Percentiles rank a stretch among this genome's conserved stretches.
Conservation (phyloP, 1,139 yeast genomes). For the Yamadazyma songkhlaensis region DNA sequence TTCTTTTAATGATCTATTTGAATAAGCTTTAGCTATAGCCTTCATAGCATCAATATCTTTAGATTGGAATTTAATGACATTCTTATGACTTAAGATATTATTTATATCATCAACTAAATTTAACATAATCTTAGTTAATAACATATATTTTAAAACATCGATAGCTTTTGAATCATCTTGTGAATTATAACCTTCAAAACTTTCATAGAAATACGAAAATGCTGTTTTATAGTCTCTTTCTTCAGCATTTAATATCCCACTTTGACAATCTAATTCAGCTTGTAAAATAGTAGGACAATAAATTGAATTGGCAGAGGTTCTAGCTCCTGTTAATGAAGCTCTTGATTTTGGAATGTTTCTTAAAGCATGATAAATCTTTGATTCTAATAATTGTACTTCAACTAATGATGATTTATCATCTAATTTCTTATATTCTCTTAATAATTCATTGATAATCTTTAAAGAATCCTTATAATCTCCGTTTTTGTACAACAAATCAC, state of each 20-base stretch:
- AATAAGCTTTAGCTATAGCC: slow-evolving; percentile 85
- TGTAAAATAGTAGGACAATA: slow-evolving; percentile 94
- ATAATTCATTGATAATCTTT: slow-evolving; percentile 64
- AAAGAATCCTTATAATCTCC: slow-evolving; percentile 70
- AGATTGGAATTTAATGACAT: slow-evolving; percentile 77
- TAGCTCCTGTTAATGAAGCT: slow-evolving; percentile 91
- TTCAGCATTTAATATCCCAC: slow-evolving; percentile 94
- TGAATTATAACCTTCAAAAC: slow-evolving; percentile 80
- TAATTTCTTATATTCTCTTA: slow-evolving; percentile 84
- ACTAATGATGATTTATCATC: slow-evolving; percentile 95
- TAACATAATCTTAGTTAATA: slow-evolving; percentile 89
- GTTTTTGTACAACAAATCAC: slow-evolving; percentile 68
- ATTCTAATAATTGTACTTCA: slow-evolving; percentile 90
- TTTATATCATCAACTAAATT: slow-evolving; percentile 85
- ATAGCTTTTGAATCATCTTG: slow-evolving; percentile 67
- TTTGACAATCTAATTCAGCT: slow-evolving; percentile 92
- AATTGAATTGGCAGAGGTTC: slow-evolving; percentile 94
- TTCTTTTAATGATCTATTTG: slow-evolving; percentile 85
- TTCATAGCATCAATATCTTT: slow-evolving; percentile 85
- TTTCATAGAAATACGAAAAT: slow-evolving; percentile 89
- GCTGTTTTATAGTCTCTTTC: slow-evolving; percentile 97
- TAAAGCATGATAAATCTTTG: slow-evolving; percentile 86
- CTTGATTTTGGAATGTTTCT: slow-evolving; percentile 90
- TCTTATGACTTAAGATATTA: slow-evolving; percentile 71
- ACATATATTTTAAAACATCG: slow-evolving; percentile 84